These are phyloP conservation scores for Casuarina cunninghamiana DNA, from an alignment of 306 rosid species.

Conservation along the genomic window DNA sequence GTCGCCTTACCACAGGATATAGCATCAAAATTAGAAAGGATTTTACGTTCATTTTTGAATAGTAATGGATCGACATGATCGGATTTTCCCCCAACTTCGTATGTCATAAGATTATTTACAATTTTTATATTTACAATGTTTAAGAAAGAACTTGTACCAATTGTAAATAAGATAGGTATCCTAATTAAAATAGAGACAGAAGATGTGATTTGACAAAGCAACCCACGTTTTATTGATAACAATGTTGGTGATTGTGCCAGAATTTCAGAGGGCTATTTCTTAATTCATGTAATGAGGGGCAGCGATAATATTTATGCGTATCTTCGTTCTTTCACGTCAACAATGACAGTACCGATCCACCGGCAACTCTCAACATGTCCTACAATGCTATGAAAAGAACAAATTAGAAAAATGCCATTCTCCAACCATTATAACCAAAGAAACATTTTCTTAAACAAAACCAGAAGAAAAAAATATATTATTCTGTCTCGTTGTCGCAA, in stretches of 20 bases:
- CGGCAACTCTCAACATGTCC: too few species aligned
- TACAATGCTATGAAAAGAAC: too few species aligned
- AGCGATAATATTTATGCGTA: neutral
- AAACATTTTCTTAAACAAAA: too few species aligned
- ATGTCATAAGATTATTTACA: too few species aligned
- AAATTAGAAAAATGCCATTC: too few species aligned
- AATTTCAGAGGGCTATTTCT: too few species aligned
- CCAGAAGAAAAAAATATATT: neutral
- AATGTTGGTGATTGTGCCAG: neutral
- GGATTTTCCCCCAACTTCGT: neutral
- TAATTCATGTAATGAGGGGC: too few species aligned
- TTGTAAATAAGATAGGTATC: neutral
- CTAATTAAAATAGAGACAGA: neutral
- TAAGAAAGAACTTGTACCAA: neutral
- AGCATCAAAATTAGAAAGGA: neutral
- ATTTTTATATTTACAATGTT: neutral
- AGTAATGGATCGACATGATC: neutral
- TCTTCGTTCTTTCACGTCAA: too few species aligned
- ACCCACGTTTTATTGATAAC: constrained; percentile 24
- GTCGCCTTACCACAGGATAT: too few species aligned
- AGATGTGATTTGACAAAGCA: constrained; percentile 14
- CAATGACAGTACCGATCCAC: too few species aligned
- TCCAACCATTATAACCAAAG: too few species aligned
- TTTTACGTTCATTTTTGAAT: neutral
- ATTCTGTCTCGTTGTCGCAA: neutral